These are phyloP conservation scores for Akanthomyces uredinophilus DNA, from an alignment of 2,329 filamentous ascomycete genomes.

Conservation along the genomic window DNA sequence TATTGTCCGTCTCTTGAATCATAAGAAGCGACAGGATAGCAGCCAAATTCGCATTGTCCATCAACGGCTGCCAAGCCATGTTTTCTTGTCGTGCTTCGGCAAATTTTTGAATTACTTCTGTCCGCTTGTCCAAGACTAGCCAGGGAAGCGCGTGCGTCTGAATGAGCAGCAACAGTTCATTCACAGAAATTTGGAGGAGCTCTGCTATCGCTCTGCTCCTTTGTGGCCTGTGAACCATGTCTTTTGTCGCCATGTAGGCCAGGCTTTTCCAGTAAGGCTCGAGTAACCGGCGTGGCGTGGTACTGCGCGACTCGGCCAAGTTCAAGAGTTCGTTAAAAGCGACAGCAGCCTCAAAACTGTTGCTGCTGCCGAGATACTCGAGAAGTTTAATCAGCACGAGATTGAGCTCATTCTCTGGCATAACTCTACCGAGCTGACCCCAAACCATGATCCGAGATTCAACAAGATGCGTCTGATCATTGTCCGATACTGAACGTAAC, in stretches of 20 bases:
- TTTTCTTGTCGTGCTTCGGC: constrained; percentile 69
- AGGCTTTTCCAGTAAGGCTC: constrained; percentile 85
- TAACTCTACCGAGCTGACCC: constrained; percentile 74
- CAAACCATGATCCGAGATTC: constrained; percentile 84
- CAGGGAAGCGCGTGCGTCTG: constrained; percentile 81
- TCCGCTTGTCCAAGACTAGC: constrained; percentile 72
- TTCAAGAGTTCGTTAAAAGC: constrained; percentile 78
- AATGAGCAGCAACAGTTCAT: constrained; percentile 68
- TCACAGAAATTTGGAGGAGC: constrained; percentile 68
- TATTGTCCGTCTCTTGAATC: constrained; percentile 49
- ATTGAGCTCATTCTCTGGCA: constrained; percentile 78
- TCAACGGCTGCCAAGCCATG: constrained; percentile 52
- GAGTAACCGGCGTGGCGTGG: constrained; percentile 64
- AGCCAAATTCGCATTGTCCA: constrained; percentile 53
- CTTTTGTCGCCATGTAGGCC: constrained; percentile 76
- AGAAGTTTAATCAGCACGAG: constrained; percentile 78
- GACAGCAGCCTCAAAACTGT: constrained; percentile 71
- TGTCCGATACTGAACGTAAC: constrained; percentile 67
- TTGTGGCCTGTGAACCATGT: constrained; percentile 75
- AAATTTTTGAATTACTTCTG: constrained; percentile 75
- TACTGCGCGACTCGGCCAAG: constrained; percentile 60
- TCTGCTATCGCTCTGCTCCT: constrained; percentile 77
- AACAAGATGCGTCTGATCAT: constrained; percentile 60
- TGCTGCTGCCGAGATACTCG: constrained; percentile 80
- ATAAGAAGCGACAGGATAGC: constrained; percentile 56